Percentiles rank a stretch among this genome's conserved stretches.
phyloP scores from a whole-genome alignment of 2,329 filamentous ascomycete genomes.

The Ophioceras dolichostomum region DNA sequence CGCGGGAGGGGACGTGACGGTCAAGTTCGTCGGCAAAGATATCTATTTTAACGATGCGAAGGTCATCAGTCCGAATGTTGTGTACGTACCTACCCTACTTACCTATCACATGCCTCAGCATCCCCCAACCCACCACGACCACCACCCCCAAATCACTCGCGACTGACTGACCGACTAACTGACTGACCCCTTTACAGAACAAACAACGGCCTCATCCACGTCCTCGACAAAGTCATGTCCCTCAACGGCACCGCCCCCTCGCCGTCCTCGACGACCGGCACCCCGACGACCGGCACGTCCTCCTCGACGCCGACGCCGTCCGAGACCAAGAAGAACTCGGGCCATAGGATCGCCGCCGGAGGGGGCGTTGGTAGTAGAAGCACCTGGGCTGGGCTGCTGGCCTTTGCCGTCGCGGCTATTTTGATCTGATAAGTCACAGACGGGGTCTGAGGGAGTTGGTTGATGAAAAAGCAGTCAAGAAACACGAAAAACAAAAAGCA shows the following conservation, averaged over 20 bases:
- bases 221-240: conserved; percentile 12
- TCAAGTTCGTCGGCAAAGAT: conserved; percentile 2
- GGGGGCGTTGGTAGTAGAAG: too few relatives aligned
- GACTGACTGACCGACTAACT: too few relatives aligned
- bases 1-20: conserved; percentile 6
- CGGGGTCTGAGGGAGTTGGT: too few relatives aligned
- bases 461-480: too few relatives aligned
- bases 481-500: too few relatives aligned
- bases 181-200: conserved; percentile 6
- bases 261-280: neutral
- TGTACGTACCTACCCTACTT: conserved; percentile 6
- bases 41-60: conserved; percentile 10
- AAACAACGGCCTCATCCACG: conserved; percentile 13
- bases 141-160: too few relatives aligned
- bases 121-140: too few relatives aligned
- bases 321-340: neutral
- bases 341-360: neutral
- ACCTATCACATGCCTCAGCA: too few relatives aligned
- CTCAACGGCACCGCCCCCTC: neutral
- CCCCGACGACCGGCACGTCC: neutral
- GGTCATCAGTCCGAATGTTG: conserved; percentile 10
- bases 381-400: too few relatives aligned
- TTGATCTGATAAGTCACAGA: too few relatives aligned
- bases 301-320: neutral
- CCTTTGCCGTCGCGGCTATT: too few relatives aligned